Percentiles rank a stretch among this genome's conserved stretches.
These are phyloP conservation scores for Dichomitus squalens DNA, from an alignment of 1,284 basidiomycete genomes.

Conservation along the genomic window DNA sequence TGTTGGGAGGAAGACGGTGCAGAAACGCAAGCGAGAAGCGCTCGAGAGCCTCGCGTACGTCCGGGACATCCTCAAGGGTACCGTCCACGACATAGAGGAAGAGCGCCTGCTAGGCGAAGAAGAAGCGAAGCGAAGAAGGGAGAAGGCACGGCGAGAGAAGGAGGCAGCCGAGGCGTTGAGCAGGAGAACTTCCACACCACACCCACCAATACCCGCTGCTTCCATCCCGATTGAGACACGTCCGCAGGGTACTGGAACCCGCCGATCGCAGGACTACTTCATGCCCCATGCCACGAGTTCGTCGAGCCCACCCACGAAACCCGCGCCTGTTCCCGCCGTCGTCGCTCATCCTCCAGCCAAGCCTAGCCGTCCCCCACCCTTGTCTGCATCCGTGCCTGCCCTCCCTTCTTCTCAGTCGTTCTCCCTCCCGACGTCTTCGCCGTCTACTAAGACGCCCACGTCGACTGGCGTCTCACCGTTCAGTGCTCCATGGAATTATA, in stretches of 20 bases:
- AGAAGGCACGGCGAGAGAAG: slow-evolving; percentile 32
- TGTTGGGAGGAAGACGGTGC: slow-evolving; percentile 39
- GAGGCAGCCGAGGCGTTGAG: slow-evolving; percentile 21
- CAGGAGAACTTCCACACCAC: slow-evolving; percentile 21
- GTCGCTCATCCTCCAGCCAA: not conserved
- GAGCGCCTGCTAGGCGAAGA: slow-evolving; percentile 62
- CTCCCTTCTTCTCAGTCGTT: slow-evolving; percentile 15
- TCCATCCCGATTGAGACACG: slow-evolving; percentile 26
- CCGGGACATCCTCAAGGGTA: slow-evolving; percentile 66
- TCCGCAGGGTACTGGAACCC: slow-evolving; percentile 19
- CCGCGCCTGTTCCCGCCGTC: not conserved
- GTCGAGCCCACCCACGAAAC: slow-evolving; percentile 9
- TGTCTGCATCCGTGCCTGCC: not conserved
- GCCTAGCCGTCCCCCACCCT: not conserved
- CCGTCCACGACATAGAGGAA: slow-evolving; percentile 57
- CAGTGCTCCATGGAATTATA: slow-evolving; percentile 53
- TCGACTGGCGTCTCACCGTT: slow-evolving; percentile 7
- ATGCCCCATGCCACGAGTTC: slow-evolving; percentile 12
- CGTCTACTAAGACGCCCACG: slow-evolving; percentile 16
- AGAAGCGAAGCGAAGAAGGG: slow-evolving; percentile 37
- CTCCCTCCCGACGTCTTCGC: slow-evolving; percentile 19
- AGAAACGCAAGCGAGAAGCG: slow-evolving; percentile 60
- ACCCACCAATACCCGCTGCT: slow-evolving; percentile 32
- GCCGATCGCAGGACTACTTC: slow-evolving; percentile 25
- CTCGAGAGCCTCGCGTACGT: slow-evolving; percentile 75